Evolutionary conservation across 768 basidiomycete genomes (phyloP), one percentile per base, ranked within the genome.

Genomic region (Suillus bovinus): DNA sequence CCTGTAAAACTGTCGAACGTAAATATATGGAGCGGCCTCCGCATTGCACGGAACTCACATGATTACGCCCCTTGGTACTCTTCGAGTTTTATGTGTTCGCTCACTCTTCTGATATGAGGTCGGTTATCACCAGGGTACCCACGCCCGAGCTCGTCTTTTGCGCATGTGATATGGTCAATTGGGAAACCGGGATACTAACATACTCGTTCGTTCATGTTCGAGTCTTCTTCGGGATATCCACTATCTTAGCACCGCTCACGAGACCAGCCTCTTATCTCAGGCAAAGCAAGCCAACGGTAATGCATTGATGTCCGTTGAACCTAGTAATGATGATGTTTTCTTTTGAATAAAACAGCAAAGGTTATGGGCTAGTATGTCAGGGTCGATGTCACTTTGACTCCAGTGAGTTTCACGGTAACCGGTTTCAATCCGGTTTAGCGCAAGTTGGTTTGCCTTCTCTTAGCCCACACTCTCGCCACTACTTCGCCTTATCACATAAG

Each of bases 171-270:
- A 66, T 22, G 9, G 36, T 24, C 22, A 24, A 56, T 29, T 27
- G 27, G 55, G 55, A 56, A 39, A 20, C 17, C 20, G 27, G 17
- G 8, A n/a, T 5, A 31, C 22, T 10, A 41, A 59, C 67, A 20
- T 49, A 74, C 71, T 47, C 72, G 68, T 50, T 73, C 74, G 44
- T 71, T 70, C 66, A 69, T 73, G 20, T 53, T 52, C 39, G 73
- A 71, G 56, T 77, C 70, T 73, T 76, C 63, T 72, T 70, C 67
- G 74, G 60, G 36, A 74, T 73, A 60, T 72, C 71, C 27, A 72
- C 58, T 60, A 77, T 76, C 64, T 70, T 71, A 57, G 69, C 67
- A n/a, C 71, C 72, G 59, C 74, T 76, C 65, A 73, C 71, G 29
- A 71, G 59, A 20, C 76, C 74, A 46, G 72, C 72, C 74, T 74